Evolutionary conservation across 345 rosid genomes (phyloP), one percentile per base, ranked within the genome.

Genomic region (Reutealis trisperma): DNA sequence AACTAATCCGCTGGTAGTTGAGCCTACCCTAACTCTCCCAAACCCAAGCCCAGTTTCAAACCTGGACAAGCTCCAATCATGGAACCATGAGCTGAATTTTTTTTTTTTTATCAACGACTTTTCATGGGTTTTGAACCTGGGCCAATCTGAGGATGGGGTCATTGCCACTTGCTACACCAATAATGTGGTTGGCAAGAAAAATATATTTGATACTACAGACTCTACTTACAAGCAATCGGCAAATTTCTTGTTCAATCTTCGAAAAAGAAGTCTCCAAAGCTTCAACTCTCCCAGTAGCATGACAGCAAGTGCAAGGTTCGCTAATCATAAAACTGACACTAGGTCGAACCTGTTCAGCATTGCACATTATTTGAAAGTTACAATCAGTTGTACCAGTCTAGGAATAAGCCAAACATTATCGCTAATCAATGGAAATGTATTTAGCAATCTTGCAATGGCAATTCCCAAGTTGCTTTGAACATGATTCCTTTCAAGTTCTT

Each of bases 271-370:
- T 96, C 87, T 92, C 98, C 14, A 96, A 70, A 76, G 99, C 97
- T 92, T 90, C 99, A 58, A 96, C 98, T 80, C 99, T 92, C 66
- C 98, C 99, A 76, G 99, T 90, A 72, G 90, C 98, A 80, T 90
- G 94, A 84, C 99, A 96, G 84, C 93, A 92, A 51, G 87, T 77
- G 83, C 99, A 96, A 6, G 99, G 97, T 78, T 96, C 99, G 76
- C 94, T 96, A 63, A 96, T 88, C 98, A 90, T 96, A 83, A 92
- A 93, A 77, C 97, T 88, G 59, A 96, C 97, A 82, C 98, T 96
- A 2, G 99, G 98, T 58, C 99, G 91, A 84, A 96, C 99, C 99
- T 95, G 89, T 78, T 80, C 74, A 84, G 74, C 49, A 78, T 44
- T 16, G 22, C 25, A 47, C 78, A 75, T 42, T 24, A 55, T 57